Percentiles rank a stretch among this genome's conserved stretches.
Evolutionary conservation across 345 rosid genomes (phyloP).

Genomic region (Populus nigra): DNA sequence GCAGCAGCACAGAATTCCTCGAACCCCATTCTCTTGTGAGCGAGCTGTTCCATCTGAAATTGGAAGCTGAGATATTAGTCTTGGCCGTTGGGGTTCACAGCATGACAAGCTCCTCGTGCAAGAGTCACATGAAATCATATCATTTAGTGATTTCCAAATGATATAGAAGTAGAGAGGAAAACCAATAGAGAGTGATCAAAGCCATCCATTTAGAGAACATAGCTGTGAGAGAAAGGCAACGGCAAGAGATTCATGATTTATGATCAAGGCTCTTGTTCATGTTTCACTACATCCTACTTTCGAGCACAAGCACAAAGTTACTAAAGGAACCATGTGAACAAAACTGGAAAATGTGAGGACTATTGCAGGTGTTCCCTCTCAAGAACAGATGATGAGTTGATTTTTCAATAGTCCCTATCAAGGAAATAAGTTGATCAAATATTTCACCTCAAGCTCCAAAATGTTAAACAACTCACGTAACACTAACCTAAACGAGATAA

Average conservation of each 20-base stretch:
- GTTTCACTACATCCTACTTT: background rate
- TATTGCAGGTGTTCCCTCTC: background rate
- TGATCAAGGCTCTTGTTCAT: background rate
- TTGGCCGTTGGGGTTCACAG: background rate
- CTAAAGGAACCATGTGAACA: background rate
- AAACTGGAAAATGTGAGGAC: background rate
- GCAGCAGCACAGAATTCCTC: slow-evolving; percentile 38
- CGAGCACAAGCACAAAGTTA: background rate
- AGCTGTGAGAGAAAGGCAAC: too few species aligned
- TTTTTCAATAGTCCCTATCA: background rate
- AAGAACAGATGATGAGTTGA: background rate
- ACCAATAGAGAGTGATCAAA: too few species aligned
- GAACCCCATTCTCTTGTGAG: slow-evolving; percentile 22
- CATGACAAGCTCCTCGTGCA: background rate
- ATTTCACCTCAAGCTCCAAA: background rate
- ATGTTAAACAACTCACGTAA: background rate
- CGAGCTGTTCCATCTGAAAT: slow-evolving; percentile 30
- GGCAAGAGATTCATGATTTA: background rate
- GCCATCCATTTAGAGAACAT: too few species aligned
- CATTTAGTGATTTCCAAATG: background rate
- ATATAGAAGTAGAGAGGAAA: background rate
- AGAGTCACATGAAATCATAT: background rate
- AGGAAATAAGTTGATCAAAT: background rate
- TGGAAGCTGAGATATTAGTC: background rate
- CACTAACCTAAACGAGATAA: background rate